Evolutionary conservation across 257 asterid species (phyloP), one percentile per base, ranked within the genome.

Genomic region (Solanum appendiculatum): DNA sequence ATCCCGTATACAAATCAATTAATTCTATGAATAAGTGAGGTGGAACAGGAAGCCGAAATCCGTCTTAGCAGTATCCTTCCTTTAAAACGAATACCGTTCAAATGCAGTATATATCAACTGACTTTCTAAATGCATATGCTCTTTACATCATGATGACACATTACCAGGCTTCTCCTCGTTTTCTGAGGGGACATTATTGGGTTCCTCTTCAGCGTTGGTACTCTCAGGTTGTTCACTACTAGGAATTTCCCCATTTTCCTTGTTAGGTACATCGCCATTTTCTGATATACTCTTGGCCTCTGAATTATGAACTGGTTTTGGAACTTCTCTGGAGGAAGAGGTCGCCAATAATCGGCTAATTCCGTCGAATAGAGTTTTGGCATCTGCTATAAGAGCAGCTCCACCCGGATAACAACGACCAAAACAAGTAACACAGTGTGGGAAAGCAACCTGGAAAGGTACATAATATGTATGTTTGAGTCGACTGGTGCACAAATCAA

Each of bases 321-420:
- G 96, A 70, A 88, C 90, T 87, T 91, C 96, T 91, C 96, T 92
- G 3, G 95, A 87, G 48, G 94, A 92, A 60, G 97, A 90, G 83
- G 95, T 91, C 25, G 92, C 93, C 83, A 95, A 58, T 75, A 95
- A 91, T 29, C 98, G 94, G 60, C 72, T 81, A 73, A 97, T 88
- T 74, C 98, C 98, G 14, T 94, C 96, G 60, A 93, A 97, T 33
- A 91, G 89, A 91, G 86, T 93, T 92, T 92, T 94, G 86, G 97
- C 93, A 89, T 95, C 98, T 31, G 93, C 83, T 75, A 97, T 92
- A 73, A 95, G 91, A 88, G 93, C 68, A 85, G 96, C 93, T 81
- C 98, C 98, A 60, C 96, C 99, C 2, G 93, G 94, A 93, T 94
- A 97, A 90, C 99, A 97, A 34, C 99, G 98, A 16, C 96, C 95